These are phyloP conservation scores for Spongiforma sp. DNA, from an alignment of 1,284 basidiomycete species.

Conservation along the genomic window DNA sequence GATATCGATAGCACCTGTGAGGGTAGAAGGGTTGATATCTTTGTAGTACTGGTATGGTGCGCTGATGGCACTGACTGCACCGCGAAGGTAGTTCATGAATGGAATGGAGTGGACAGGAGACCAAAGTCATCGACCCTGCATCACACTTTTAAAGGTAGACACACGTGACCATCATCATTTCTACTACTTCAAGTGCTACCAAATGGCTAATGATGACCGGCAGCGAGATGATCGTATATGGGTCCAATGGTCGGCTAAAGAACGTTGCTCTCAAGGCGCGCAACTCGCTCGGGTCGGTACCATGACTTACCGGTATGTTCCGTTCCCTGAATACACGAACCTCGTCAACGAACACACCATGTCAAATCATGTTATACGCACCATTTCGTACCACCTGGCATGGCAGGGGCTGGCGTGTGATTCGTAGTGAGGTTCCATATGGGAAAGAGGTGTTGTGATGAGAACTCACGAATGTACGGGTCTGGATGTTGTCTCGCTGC, in stretches of 20 bases:
- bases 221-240: constrained; percentile 38
- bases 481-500: constrained; percentile 81
- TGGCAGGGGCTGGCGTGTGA: constrained; percentile 61
- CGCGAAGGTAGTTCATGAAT: constrained; percentile 77
- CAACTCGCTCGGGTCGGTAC: neutral
- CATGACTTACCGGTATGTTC: constrained; percentile 65
- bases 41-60: constrained; percentile 87
- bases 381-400: constrained; percentile 91
- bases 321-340: constrained; percentile 59
- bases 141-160: constrained; percentile 20
- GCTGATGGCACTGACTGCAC: constrained; percentile 80
- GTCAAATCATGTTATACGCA: constrained; percentile 45
- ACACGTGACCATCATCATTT: constrained; percentile 22
- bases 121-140: too few species aligned
- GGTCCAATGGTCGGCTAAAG: constrained; percentile 29
- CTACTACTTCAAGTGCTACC: neutral
- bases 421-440: constrained; percentile 4
- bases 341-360: constrained; percentile 22
- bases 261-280: neutral
- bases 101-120: too few species aligned
- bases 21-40: constrained; percentile 92
- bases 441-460: neutral
- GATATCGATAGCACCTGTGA: constrained; percentile 97
- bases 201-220: constrained; percentile 41
- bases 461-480: constrained; percentile 81